These are phyloP conservation scores for Podaxis carcinomalis DNA, from an alignment of 768 basidiomycete species.

Conservation along the genomic window DNA sequence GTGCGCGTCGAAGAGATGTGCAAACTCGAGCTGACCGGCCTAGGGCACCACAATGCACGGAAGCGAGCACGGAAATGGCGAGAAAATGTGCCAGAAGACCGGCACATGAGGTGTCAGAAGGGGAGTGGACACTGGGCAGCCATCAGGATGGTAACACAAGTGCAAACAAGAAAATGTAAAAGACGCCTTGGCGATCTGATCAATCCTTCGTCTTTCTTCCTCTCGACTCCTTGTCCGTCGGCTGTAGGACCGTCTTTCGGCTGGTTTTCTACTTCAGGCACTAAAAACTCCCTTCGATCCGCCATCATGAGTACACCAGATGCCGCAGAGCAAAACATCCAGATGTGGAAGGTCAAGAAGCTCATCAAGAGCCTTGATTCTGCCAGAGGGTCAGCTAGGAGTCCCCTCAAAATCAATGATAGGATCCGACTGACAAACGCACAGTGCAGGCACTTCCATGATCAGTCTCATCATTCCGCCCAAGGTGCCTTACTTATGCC, in stretches of 20 bases:
- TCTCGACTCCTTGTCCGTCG: slow-evolving; percentile 20
- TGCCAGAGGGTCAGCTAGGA: slow-evolving; percentile 69
- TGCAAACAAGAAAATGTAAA: slow-evolving; percentile 29
- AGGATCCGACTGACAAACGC: slow-evolving; percentile 17
- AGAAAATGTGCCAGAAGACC: neutral
- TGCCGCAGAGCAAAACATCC: slow-evolving; percentile 89
- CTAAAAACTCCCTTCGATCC: slow-evolving; percentile 20
- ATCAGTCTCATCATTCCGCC: slow-evolving; percentile 97
- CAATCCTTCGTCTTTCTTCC: slow-evolving; percentile 18
- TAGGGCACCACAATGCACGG: neutral
- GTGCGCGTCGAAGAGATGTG: neutral
- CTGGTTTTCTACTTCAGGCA: slow-evolving; percentile 26
- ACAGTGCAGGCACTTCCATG: slow-evolving; percentile 95
- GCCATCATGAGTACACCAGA: slow-evolving; percentile 73
- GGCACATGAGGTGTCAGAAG: neutral
- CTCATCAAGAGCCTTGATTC: slow-evolving; percentile 97
- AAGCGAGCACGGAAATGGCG: neutral
- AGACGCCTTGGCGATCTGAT: slow-evolving; percentile 19
- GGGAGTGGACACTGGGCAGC: neutral
- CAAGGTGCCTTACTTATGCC: slow-evolving; percentile 45
- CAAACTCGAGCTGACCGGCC: neutral
- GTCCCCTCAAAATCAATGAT: slow-evolving; percentile 14
- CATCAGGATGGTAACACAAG: slow-evolving; percentile 20
- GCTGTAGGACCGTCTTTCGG: slow-evolving; percentile 18
- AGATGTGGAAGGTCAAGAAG: slow-evolving; percentile 99